Conservation (phyloP, 371 early-diverging fungal species). For the Cokeromyces recurvatus region DNA sequence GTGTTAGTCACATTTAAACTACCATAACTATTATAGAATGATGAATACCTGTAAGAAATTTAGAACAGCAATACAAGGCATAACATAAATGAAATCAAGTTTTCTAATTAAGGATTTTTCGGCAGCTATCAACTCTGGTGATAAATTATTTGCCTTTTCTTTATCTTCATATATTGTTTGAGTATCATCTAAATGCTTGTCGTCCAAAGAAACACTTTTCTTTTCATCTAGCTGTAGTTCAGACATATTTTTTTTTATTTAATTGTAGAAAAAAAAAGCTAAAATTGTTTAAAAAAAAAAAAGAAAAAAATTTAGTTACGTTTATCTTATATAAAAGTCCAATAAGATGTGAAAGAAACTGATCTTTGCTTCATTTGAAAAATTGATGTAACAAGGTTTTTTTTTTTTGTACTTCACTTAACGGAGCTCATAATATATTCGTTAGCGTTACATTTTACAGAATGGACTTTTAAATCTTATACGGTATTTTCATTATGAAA, state of each 20-base stretch:
- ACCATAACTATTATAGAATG: no score
- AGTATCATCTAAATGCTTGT: constrained; percentile 1
- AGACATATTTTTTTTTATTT: background rate
- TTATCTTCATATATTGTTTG: background rate
- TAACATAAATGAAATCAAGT: constrained; percentile 13
- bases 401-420: no score
- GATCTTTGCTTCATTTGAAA: no score
- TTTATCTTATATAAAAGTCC: no score
- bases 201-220: background rate
- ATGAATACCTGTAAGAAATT: constrained; percentile 18
- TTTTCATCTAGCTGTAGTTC: no score
- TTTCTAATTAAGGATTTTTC: constrained; percentile 8
- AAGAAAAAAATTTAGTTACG: background rate
- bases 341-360: no score
- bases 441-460: no score
- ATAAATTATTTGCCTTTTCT: constrained; percentile 2
- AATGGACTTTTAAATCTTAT: no score
- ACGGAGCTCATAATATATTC: no score
- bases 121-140: constrained; percentile 9
- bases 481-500: no score
- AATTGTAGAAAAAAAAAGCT: background rate
- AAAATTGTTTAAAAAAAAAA: background rate
- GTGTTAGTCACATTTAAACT: no score
- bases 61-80: constrained; percentile 16
- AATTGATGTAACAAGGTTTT: no score